Base-by-base conservation (phyloP, 164 flowering plant genomes). In the Hamamelis virginiana region DNA sequence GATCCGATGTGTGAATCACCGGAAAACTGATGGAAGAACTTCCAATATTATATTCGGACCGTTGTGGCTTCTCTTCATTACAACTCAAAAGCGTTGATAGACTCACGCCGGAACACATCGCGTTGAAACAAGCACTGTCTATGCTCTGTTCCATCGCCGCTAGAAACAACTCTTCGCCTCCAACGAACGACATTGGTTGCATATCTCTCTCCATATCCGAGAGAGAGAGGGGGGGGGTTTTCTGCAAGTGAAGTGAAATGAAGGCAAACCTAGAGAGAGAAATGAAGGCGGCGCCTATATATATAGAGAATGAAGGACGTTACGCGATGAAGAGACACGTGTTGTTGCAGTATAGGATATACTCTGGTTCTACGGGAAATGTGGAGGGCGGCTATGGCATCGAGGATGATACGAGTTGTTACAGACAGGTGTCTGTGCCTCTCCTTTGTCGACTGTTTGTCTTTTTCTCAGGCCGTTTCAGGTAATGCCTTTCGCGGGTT, bases 41-140 rank as follows among this genome's bases (percentile, higher is more conserved):
- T 16, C 45, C 45, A 12, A 16, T 16, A n/a, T 8, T 0, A 9
- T 60, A 60, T 14, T 33, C 45, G 14, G 63, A 44, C 15, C n/a
- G 63, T 15, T 12, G 13, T 23, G 28, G 8, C 2, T 26, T 25
- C 22, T 38, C 22, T 2, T 44, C 41, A 23, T n/a, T 9, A 19
- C 41, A 13, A 46, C 16, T 43, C 38, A 70, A 53, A 18, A 70
- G 23, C 3, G 70, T 48, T 22, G 41, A 69, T 26, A 74, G 61
- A 33, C 73, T 60, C 12, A 65, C 63, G 26, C 73, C 73, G 62
- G 59, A 21, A 26, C 69, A 69, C 69, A 69, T 69, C 41, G 77
- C 63, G 63, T 65, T 41, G 62, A 65, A 50, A 66, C 25, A 25
- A 8, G 44, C 41, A 9, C 26, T 62, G 0, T 64, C 62, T 4